These are phyloP conservation scores for Hansenula lynferdii DNA, from an alignment of 1,139 yeast species.

Conservation along the genomic window DNA sequence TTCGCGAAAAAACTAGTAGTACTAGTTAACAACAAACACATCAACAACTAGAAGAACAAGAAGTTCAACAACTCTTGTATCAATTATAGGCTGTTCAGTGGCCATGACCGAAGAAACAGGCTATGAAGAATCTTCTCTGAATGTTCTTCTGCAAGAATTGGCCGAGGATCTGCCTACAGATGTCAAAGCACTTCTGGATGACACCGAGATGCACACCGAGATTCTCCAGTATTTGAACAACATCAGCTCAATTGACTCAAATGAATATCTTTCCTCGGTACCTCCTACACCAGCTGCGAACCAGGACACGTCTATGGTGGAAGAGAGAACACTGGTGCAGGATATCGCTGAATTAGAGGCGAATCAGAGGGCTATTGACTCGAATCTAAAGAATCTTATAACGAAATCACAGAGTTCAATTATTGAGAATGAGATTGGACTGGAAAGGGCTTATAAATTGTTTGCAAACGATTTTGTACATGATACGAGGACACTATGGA, in stretches of 20 bases:
- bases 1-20: too few species aligned
- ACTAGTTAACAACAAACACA: too few species aligned
- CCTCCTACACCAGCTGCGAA: constrained; percentile 22
- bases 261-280: constrained; percentile 19
- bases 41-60: too few species aligned
- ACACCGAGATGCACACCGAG: neutral
- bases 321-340: constrained; percentile 26
- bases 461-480: constrained; percentile 27
- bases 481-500: constrained; percentile 28
- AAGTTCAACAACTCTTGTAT: too few species aligned
- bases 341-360: constrained; percentile 48
- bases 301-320: constrained; percentile 1
- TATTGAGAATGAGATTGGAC: constrained; percentile 26
- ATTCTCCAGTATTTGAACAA: constrained; percentile 11
- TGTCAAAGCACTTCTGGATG: neutral
- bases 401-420: constrained; percentile 27
- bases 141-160: constrained; percentile 1
- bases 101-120: neutral
- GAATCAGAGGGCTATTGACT: constrained; percentile 31
- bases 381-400: constrained; percentile 29
- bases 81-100: too few species aligned
- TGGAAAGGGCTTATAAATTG: constrained; percentile 23
- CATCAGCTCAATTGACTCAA: constrained; percentile 18
- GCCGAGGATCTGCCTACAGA: constrained; percentile 1
- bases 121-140: neutral